A percentile compares a stretch with the other conserved stretches of the same genome.
These are phyloP conservation scores for Globisporangium echinulatum DNA, from an alignment of 352 stramenopile genomes.

Conservation along the genomic window DNA sequence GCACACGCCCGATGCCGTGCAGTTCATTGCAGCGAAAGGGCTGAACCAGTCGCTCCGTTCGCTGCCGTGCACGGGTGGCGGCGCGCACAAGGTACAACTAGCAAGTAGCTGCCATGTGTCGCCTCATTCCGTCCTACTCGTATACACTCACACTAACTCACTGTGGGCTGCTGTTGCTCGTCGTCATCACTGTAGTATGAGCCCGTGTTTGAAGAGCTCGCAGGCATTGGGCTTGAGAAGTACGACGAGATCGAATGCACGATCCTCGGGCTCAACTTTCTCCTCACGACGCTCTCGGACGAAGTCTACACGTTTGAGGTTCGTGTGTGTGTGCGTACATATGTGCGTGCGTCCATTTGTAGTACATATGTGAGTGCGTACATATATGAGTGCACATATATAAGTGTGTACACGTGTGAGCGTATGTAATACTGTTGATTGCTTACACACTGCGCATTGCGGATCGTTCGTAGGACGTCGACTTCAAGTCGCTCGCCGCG, in stretches of 20 bases:
- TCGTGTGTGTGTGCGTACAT: not conserved
- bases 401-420: not conserved
- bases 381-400: no score
- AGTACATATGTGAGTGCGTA: not conserved
- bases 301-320: conserved; percentile 98
- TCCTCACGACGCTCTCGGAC: conserved; percentile 92
- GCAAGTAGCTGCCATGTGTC: not conserved
- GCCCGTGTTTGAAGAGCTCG: conserved; percentile 57
- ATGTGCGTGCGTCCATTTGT: no score
- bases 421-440: no score
- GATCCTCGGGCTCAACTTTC: conserved; percentile 96
- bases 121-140: not conserved
- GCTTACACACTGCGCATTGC: no score
- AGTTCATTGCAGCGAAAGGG: conserved; percentile 69
- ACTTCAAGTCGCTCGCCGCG: conserved; percentile 67
- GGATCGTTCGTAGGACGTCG: conserved; percentile 44
- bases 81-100: conserved; percentile 67
- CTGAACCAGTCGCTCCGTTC: conserved; percentile 78
- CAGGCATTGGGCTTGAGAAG: conserved; percentile 79
- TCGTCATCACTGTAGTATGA: conserved; percentile 40
- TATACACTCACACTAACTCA: not conserved
- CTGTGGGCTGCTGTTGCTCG: not conserved
- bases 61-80: conserved; percentile 74
- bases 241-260: conserved; percentile 96
- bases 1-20: conserved; percentile 66